phyloP scores from a whole-genome alignment of 2,329 filamentous ascomycete genomes.

The Alternaria longipes region DNA sequence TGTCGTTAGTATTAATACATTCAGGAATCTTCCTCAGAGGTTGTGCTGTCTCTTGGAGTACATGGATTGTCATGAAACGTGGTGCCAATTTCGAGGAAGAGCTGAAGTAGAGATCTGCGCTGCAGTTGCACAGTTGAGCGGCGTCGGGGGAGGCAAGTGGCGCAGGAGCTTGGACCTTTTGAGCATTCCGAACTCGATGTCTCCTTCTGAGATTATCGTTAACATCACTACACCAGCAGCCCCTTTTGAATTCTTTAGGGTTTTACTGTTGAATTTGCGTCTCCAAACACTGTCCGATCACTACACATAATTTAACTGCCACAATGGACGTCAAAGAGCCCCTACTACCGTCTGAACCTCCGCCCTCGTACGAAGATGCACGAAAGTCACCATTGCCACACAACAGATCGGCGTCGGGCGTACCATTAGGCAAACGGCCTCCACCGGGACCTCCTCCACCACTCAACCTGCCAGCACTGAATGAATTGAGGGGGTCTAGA shows the following conservation, averaged over 20 bases:
- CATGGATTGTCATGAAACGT: not conserved
- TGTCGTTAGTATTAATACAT: not conserved
- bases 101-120: not conserved
- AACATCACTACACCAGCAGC: not conserved
- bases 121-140: not conserved
- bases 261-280: not conserved
- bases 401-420: slow-evolving; percentile 28
- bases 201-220: not conserved
- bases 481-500: slow-evolving; percentile 77
- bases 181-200: slow-evolving; percentile 2
- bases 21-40: no score
- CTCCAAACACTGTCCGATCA: not conserved
- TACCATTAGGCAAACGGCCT: slow-evolving; percentile 24
- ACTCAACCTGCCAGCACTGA: slow-evolving; percentile 81
- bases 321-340: slow-evolving; percentile 22
- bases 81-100: not conserved
- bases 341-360: slow-evolving; percentile 50
- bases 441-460: slow-evolving; percentile 64
- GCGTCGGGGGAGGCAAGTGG: not conserved
- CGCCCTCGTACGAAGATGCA: slow-evolving; percentile 56
- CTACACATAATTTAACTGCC: not conserved
- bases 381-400: slow-evolving; percentile 32
- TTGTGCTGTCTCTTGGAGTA: not conserved
- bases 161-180: slow-evolving; percentile 8
- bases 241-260: not conserved